Percentiles rank a stretch among this genome's conserved stretches.
phyloP scores from a whole-genome alignment of 192 early-diverging fungal genomes.

The Lunasporangiospora selenospora region DNA sequence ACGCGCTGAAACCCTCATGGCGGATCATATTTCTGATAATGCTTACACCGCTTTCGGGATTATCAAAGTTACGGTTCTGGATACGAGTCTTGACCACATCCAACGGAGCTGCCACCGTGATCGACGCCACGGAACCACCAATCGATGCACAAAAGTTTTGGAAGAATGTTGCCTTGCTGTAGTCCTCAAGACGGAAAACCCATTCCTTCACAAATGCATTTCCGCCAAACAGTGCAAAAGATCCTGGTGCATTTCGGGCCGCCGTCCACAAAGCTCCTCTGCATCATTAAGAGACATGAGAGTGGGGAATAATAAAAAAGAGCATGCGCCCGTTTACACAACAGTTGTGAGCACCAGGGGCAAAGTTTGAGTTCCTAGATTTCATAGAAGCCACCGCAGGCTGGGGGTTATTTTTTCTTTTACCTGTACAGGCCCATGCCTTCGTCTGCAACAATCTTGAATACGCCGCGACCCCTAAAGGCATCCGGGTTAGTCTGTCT shows the following conservation, averaged over 20 bases:
- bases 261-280: constrained; percentile 95
- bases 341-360: too few species aligned
- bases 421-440: constrained; percentile 90
- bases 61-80: constrained; percentile 88
- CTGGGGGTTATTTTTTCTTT: too few species aligned
- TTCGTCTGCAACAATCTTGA: constrained; percentile 81
- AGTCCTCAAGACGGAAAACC: constrained; percentile 87
- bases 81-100: constrained; percentile 99
- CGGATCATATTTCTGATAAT: constrained; percentile 89
- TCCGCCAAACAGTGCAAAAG: constrained; percentile 94
- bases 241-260: constrained; percentile 97
- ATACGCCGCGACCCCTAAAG: constrained; percentile 80
- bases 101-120: constrained; percentile 92
- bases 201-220: constrained; percentile 93
- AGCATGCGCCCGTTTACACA: too few species aligned
- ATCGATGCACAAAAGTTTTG: constrained; percentile 97
- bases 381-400: too few species aligned
- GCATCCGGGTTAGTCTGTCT: constrained; percentile 89
- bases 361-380: too few species aligned
- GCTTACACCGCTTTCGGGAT: constrained; percentile 82
- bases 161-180: constrained; percentile 91
- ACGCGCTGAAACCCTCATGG: constrained; percentile 87
- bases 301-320: too few species aligned
- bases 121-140: constrained; percentile 91
- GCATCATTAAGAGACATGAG: too few species aligned